A percentile compares a stretch with the other conserved stretches of the same genome.
These are phyloP conservation scores for Forsythia viridissima DNA, from an alignment of 257 asterid species.

Conservation along the genomic window DNA sequence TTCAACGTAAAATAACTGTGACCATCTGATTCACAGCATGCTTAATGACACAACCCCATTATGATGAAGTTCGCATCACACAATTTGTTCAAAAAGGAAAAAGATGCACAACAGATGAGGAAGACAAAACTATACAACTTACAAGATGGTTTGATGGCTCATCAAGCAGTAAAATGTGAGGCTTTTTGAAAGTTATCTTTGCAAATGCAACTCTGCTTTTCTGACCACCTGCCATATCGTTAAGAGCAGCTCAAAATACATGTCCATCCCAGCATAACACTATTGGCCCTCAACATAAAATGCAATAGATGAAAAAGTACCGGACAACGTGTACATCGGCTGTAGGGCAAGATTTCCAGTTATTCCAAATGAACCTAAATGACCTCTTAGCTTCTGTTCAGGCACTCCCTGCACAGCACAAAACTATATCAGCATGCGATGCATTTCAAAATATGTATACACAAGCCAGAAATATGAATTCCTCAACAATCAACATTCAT, in stretches of 20 bases:
- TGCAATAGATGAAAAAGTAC: slow-evolving; percentile 35
- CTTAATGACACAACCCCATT: neutral
- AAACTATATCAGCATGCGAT: slow-evolving; percentile 2
- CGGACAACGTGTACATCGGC: slow-evolving; percentile 98
- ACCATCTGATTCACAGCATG: slow-evolving; percentile 11
- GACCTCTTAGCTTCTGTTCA: slow-evolving; percentile 91
- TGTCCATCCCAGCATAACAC: slow-evolving; percentile 14
- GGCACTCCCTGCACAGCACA: slow-evolving; percentile 82
- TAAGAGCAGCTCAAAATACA: slow-evolving; percentile 23
- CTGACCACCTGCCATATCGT: slow-evolving; percentile 81
- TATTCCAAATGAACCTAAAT: slow-evolving; percentile 94
- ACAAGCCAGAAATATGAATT: neutral
- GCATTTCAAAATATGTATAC: neutral
- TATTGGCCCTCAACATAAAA: slow-evolving; percentile 8
- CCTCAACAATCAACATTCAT: neutral
- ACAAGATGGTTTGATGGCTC: slow-evolving; percentile 99
- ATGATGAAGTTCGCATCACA: neutral
- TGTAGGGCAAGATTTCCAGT: slow-evolving; percentile 99
- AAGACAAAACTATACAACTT: slow-evolving; percentile 34
- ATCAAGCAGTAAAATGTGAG: slow-evolving; percentile 92
- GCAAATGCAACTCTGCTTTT: slow-evolving; percentile 98
- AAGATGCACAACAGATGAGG: slow-evolving; percentile 2
- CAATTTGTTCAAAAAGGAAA: neutral
- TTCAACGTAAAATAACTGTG: neutral
- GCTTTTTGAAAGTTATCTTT: slow-evolving; percentile 96